Base-by-base conservation (phyloP, 345 rosid genomes). In the Eucalyptus virginea region DNA sequence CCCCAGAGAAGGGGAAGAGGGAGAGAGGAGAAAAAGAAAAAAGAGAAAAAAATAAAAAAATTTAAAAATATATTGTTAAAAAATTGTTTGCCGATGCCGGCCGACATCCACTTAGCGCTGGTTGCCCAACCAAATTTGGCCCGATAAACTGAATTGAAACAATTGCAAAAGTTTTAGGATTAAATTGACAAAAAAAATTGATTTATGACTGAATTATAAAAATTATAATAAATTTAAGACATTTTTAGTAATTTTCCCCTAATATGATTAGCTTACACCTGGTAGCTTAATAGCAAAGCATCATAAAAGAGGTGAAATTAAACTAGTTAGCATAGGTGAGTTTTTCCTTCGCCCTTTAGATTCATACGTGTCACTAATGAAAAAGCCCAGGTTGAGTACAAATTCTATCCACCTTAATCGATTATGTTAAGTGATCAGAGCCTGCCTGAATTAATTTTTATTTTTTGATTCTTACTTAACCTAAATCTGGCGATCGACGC, bases 31-130 rank as follows among this genome's bases (percentile, higher is more conserved):
- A 19, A 52, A 19, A 8, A 19, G 0, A 1, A 3, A 52, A 52
- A 18, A 18, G 17, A 17, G 1, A 14, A 15, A 51, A 51, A 17
- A 6, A 7, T 4, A 5, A 15, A 49, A 49, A 50, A 19, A 9
- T 56, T 52, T 0, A 4, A 56, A 56, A 56, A 56, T 9, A 9
- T 56, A 9, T 56, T 23, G 9, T 4, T 21, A 5, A 56, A 56
- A 56, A 24, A 56, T 56, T 56, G 1, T 56, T 0, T 52, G 0
- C 24, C 5, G 0, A 52, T 52, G 11, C 0, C 0, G 0, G 1
- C 2, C 2, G 2, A 52, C 58, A 52, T 52, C 0, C 10, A 19
- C 10, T 52, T 0, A 1, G 0, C 0, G 4, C 0, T 8, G 0
- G 58, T 52, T 52, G 26, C 24, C 0, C 0, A 5, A 0, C 58